A percentile compares a stretch with the other conserved stretches of the same genome.
Evolutionary conservation across 306 rosid genomes (phyloP).

Genomic region (Leucaena leucocephala): DNA sequence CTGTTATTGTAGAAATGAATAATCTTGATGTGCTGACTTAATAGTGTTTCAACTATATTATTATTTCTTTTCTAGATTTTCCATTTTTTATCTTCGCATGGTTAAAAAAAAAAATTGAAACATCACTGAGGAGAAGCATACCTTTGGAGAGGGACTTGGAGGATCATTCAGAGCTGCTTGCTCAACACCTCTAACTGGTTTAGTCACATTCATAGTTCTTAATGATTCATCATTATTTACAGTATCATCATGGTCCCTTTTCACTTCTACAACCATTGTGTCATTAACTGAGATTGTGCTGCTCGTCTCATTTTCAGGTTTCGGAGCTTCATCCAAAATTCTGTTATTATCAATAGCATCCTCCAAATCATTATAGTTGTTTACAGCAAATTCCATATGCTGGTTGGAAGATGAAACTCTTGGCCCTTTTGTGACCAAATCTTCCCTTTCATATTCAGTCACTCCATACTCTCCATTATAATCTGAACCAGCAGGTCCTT

Average conservation of each 20-base stretch:
- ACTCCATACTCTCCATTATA: constrained; percentile 42
- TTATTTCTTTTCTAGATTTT: background rate
- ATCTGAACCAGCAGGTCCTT: constrained; percentile 49
- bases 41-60: background rate
- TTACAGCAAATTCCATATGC: constrained; percentile 37
- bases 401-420: constrained; percentile 41
- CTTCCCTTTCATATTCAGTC: constrained; percentile 43
- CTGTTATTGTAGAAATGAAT: background rate
- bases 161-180: constrained; percentile 40
- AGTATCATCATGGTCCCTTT: constrained; percentile 18
- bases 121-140: constrained; percentile 27
- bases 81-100: constrained; percentile 5
- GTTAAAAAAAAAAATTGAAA: constrained; percentile 21
- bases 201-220: constrained; percentile 34
- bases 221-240: constrained; percentile 37
- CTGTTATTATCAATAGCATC: constrained; percentile 26
- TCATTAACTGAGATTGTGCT: constrained; percentile 28
- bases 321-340: constrained; percentile 44
- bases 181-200: constrained; percentile 37
- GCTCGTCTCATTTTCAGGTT: constrained; percentile 35
- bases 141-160: constrained; percentile 51
- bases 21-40: background rate
- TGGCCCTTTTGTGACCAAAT: constrained; percentile 37
- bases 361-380: constrained; percentile 31
- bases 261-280: constrained; percentile 10